Base-by-base conservation (phyloP, 257 asterid species). In the Nicotiana tomentosiformis region DNA sequence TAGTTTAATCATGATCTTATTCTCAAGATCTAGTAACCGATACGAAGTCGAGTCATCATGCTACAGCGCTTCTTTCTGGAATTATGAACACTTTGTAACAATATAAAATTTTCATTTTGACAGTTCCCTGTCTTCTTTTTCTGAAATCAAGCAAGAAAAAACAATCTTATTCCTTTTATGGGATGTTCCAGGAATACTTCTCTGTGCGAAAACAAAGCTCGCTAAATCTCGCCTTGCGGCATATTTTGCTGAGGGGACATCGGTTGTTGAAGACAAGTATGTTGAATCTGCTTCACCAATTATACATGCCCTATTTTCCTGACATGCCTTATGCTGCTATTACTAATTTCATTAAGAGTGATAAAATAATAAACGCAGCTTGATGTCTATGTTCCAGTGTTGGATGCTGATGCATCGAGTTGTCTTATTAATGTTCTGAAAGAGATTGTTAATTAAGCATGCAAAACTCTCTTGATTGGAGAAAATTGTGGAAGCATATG, bases 181-280 rank as follows among this genome's bases (percentile, higher is more conserved):
- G 84, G 74, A 83, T 69, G 83, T 46, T 85, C 62, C 85, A 96
- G 99, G 99, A 81, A 82, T 96, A 84, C 87, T 96, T 85, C 99
- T 96, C 84, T 96, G 99, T 90, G 99, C 98, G 67, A 96, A 94
- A 86, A 92, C 97, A 65, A 92, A 92, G 90, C 86, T 82, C 4
- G 93, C 97, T 3, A 96, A 94, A 90, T 90, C 97, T 84, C 86
- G 90, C 86, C 95, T 96, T 80, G 93, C 99, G 57, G 91, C 98
- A 30, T 89, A 87, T 88, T 96, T 96, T 35, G 98, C 99, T 65
- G 97, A 93, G 83, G 98, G 97, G 82, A 94, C 99, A 49, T 93
- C 99, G 69, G 82, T 79, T 87, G 89, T 93, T 76, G 88, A 87
- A 82, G 82, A 85, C 77, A 84, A 85, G 99, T 93, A 78, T 88